Base-by-base conservation (phyloP, 257 asterid genomes). In the Penstemon davidsonii region DNA sequence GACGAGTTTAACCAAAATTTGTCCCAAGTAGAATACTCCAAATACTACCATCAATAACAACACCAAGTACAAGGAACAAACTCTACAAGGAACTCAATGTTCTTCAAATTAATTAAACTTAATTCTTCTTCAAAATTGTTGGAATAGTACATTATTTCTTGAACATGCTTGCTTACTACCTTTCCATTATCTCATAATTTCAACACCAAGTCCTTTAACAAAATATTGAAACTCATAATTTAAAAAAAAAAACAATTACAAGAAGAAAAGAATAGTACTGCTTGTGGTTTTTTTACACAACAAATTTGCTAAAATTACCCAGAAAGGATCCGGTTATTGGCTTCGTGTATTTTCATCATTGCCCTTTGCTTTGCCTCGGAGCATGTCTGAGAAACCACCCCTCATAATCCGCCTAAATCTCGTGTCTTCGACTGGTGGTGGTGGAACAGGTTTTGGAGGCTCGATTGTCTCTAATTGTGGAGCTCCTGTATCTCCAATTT, bases 331-430 rank as follows among this genome's bases (percentile, higher is more conserved):
- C 15, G 43, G 55, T 85, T 79, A 82, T 61, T 79, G 80, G 69
- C 45, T 80, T 6, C 81, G 84, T 36, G 79, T 60, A 70, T 64
- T 74, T 15, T 90, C 95, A 68, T 89, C 96, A 8, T 50, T 68
- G 61, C 77, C 71, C 86, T 83, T 91, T 19, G 82, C 36, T 79
- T 86, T 88, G 70, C 96, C 95, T 66, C 97, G 82, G 62, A 94
- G 95, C 93, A 90, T 94, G 72, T 94, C 96, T 0, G 91, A 54
- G 81, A 94, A 87, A 56, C 96, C 85, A 15, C 92, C 95, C 75
- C 96, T 81, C 99, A 94, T 94, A 57, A 94, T 94, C 74, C 96
- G 86, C 75, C 87, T 83, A 52, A 94, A 82, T 62, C 96, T 83
- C 4, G 99, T 94, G 84, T 94, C 99, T 72, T 91, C 99, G 4